Conservation (phyloP, 1,284 basidiomycete genomes). For the Apiotrichum mycotoxinovorans region DNA sequence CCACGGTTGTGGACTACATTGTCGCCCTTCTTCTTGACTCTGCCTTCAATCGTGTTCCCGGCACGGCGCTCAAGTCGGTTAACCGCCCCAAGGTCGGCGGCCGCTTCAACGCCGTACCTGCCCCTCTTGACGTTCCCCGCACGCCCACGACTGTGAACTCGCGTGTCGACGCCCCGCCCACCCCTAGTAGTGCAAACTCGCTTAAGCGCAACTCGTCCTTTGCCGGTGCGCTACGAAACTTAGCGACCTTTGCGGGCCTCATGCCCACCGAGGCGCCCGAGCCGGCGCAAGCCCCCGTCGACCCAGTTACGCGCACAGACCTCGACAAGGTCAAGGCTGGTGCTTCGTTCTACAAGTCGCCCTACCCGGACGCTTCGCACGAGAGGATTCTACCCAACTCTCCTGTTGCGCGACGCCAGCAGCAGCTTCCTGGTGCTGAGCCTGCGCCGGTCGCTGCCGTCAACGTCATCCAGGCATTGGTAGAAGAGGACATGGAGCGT, state of each 20-base stretch:
- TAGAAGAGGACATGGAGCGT: conserved; percentile 86
- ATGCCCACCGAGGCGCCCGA: conserved; percentile 28
- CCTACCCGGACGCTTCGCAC: conserved; percentile 40
- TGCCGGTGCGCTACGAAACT: conserved; percentile 71
- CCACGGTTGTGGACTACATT: conserved; percentile 88
- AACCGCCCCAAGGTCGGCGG: conserved; percentile 20
- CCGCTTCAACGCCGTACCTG: conserved; percentile 7
- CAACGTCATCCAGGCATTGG: conserved; percentile 77
- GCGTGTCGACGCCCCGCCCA: neutral
- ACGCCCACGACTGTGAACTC: conserved; percentile 1
- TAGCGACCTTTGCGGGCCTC: conserved; percentile 57
- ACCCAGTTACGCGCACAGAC: conserved; percentile 17
- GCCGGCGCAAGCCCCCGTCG: neutral
- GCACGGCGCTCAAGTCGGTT: conserved; percentile 58
- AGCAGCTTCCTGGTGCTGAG: conserved; percentile 5
- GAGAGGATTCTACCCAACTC: conserved; percentile 35
- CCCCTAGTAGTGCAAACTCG: conserved; percentile 6
- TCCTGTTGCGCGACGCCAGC: conserved; percentile 1
- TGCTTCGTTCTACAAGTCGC: conserved; percentile 34
- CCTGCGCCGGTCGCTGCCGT: conserved; percentile 53
- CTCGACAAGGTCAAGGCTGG: conserved; percentile 18
- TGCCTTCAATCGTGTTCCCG: conserved; percentile 70
- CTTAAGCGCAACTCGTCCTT: conserved; percentile 77
- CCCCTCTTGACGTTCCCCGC: neutral
- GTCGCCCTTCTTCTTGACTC: conserved; percentile 84